These are phyloP conservation scores for Berkeleyomyces rouxiae DNA, from an alignment of 2,329 filamentous ascomycete genomes.

Conservation along the genomic window DNA sequence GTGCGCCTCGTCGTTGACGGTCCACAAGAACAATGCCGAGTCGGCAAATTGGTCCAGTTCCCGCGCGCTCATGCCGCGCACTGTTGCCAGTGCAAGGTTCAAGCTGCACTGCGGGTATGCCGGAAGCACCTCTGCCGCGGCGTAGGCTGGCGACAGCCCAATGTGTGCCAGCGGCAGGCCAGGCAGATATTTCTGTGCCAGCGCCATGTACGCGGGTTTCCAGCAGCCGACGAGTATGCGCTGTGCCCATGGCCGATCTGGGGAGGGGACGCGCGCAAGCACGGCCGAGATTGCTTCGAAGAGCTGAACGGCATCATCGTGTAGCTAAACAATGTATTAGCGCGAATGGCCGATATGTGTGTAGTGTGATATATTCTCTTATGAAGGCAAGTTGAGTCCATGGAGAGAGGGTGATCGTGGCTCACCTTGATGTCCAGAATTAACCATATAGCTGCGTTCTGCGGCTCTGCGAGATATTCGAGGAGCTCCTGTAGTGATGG, in stretches of 20 bases:
- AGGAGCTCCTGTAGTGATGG: conserved; percentile 60
- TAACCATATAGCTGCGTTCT: conserved; percentile 55
- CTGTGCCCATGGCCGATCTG: conserved; percentile 45
- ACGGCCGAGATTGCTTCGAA: conserved; percentile 51
- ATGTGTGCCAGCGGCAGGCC: conserved; percentile 50
- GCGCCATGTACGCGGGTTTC: conserved; percentile 55
- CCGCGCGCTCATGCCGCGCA: conserved; percentile 44
- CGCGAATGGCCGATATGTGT: neutral
- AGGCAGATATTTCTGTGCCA: conserved; percentile 45
- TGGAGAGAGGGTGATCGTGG: neutral
- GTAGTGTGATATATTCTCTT: neutral
- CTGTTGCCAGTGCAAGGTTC: conserved; percentile 40
- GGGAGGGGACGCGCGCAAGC: conserved; percentile 34
- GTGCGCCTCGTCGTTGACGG: conserved; percentile 58
- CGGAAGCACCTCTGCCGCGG: conserved; percentile 46
- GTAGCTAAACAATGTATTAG: conserved; percentile 29
- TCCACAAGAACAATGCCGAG: conserved; percentile 63
- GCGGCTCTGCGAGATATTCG: conserved; percentile 49
- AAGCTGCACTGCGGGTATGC: conserved; percentile 63
- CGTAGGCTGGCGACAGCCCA: conserved; percentile 48
- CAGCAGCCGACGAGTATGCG: conserved; percentile 70
- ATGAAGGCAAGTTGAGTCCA: neutral
- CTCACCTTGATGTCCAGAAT: conserved; percentile 74
- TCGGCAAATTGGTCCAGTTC: conserved; percentile 31
- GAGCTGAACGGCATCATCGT: conserved; percentile 54